A percentile compares a stretch with the other conserved stretches of the same genome.
These are phyloP conservation scores for Candida pseudoviswanathii DNA, from an alignment of 1,139 yeast species.

Conservation along the genomic window DNA sequence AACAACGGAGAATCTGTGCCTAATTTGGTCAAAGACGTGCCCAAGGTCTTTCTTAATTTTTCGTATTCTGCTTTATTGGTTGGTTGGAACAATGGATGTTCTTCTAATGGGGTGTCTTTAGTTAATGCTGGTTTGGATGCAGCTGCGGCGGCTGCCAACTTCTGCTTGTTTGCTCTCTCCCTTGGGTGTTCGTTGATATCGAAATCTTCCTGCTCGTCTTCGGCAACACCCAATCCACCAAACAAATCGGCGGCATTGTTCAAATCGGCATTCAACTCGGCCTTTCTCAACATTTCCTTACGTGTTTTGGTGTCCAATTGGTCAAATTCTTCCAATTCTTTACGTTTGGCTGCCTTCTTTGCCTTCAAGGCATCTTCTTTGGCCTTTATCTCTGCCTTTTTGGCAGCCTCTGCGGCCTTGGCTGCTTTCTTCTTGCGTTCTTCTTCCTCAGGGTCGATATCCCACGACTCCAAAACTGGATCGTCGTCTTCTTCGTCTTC, in stretches of 20 bases:
- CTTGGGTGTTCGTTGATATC: conserved; percentile 60
- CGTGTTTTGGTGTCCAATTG: conserved; percentile 66
- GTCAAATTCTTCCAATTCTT: conserved; percentile 55
- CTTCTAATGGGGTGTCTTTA: conserved; percentile 68
- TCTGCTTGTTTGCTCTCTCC: conserved; percentile 36
- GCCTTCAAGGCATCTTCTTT: conserved; percentile 44
- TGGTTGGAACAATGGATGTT: conserved; percentile 80
- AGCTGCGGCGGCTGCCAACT: conserved; percentile 50
- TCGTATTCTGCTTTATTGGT: conserved; percentile 81
- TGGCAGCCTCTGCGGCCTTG: conserved; percentile 46
- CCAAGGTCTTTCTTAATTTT: conserved; percentile 76
- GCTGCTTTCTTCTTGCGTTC: conserved; percentile 47
- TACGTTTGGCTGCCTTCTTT: conserved; percentile 38
- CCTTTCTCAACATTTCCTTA: conserved; percentile 71
- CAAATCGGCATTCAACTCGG: conserved; percentile 82
- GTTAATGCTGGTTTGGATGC: conserved; percentile 46
- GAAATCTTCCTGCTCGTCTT: conserved; percentile 27
- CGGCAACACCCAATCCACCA: conserved; percentile 77
- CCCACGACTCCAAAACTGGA: conserved; percentile 81
- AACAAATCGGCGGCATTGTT: conserved; percentile 92
- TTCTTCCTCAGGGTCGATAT: conserved; percentile 69
- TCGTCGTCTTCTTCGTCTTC: conserved; percentile 88
- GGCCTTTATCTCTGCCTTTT: conserved; percentile 40
- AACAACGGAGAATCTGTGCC: conserved; percentile 64
- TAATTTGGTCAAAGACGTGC: conserved; percentile 65